Conservation (phyloP, 176 grass and related monocot species). For the Poa pratensis region DNA sequence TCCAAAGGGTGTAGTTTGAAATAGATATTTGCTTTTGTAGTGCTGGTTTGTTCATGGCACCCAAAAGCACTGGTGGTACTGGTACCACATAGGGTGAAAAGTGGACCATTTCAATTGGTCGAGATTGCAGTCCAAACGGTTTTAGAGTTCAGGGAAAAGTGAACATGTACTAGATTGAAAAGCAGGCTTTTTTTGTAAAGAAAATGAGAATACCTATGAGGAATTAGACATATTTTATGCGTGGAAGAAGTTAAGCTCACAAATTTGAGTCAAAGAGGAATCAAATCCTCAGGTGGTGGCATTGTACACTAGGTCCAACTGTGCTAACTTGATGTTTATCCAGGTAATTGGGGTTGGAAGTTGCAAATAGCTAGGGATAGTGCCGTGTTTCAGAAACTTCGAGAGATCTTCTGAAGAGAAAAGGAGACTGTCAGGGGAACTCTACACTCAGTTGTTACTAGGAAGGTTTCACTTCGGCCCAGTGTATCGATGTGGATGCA, state of each 20-base stretch:
- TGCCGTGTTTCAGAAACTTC: not conserved
- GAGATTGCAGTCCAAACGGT: not conserved
- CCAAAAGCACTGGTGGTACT: not conserved
- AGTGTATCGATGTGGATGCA: not conserved
- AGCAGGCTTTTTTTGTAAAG: not conserved
- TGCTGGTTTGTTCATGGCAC: not conserved
- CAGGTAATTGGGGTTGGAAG: not conserved
- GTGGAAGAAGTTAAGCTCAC: not conserved
- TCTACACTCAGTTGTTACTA: not conserved
- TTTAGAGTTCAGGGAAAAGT: not conserved
- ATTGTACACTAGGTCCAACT: not conserved
- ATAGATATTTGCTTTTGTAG: not conserved
- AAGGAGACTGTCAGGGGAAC: too few relatives aligned
- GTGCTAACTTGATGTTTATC: not conserved
- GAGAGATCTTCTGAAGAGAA: not conserved
- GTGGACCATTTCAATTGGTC: not conserved
- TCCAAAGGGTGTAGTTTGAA: not conserved
- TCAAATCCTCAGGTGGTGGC: not conserved
- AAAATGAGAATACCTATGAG: not conserved
- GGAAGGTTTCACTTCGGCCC: not conserved
- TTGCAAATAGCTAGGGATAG: not conserved
- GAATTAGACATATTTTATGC: not conserved
- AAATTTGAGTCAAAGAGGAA: not conserved
- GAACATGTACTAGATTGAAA: not conserved
- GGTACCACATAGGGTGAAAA: not conserved